Evolutionary conservation across 371 early-diverging fungal genomes (phyloP).

Genomic region (Encephalitozoon romaleae): DNA sequence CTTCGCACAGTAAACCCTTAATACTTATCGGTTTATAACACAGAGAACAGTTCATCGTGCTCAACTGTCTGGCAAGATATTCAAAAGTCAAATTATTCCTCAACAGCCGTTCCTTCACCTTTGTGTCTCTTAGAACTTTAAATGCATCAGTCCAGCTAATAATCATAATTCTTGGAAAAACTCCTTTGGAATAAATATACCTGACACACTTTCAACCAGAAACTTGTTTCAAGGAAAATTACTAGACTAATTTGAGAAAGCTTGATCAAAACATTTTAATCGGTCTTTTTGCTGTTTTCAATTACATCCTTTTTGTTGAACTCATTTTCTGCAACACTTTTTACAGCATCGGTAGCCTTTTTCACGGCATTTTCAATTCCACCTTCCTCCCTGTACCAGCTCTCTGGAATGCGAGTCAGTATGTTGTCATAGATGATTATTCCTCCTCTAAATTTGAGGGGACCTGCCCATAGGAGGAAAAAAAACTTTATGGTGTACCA

Average conservation of each 20-base stretch:
- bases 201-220: background rate
- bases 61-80: background rate
- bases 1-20: background rate
- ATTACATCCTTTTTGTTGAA: constrained; percentile 14
- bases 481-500: constrained; percentile 54
- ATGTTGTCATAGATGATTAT: constrained; percentile 35
- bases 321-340: constrained; percentile 18
- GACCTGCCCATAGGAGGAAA: constrained; percentile 47
- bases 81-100: background rate
- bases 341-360: constrained; percentile 38
- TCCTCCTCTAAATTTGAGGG: constrained; percentile 31
- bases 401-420: constrained; percentile 34
- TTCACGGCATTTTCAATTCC: constrained; percentile 37
- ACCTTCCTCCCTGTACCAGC: constrained; percentile 18
- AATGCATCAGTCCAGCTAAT: background rate
- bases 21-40: background rate
- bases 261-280: background rate
- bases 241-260: background rate
- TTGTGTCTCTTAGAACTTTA: background rate
- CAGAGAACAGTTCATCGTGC: background rate
- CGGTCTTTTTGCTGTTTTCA: background rate
- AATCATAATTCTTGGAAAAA: background rate
- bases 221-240: background rate
- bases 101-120: background rate
- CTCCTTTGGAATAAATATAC: background rate